These are phyloP conservation scores for thale cress (Arabidopsis thaliana) DNA, from an alignment of 345 rosid genomes.

Conservation along the genomic window DNA sequence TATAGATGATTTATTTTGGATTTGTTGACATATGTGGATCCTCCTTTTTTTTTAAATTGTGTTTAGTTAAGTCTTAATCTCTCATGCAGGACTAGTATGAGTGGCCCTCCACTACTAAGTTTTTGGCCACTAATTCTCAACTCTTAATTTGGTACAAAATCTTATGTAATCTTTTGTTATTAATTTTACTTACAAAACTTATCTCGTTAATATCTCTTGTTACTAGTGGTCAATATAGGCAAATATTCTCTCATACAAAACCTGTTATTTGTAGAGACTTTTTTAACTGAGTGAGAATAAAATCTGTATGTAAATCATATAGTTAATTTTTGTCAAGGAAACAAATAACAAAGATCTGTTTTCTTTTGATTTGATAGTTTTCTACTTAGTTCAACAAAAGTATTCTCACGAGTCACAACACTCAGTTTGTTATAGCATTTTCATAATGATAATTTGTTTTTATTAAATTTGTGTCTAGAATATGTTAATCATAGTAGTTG, in stretches of 20 bases:
- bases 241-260: too few species aligned
- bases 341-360: neutral
- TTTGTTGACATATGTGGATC: neutral
- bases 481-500: too few species aligned
- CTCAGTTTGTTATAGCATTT: too few species aligned
- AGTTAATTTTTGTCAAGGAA: neutral
- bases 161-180: neutral
- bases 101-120: constrained; percentile 37
- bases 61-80: neutral
- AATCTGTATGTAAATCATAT: neutral
- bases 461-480: too few species aligned
- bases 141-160: constrained; percentile 14
- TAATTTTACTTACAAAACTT: too few species aligned
- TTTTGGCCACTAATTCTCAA: constrained; percentile 17
- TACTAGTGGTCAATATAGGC: too few species aligned
- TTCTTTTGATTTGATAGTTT: neutral
- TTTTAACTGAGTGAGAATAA: neutral
- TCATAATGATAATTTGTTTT: too few species aligned
- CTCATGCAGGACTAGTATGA: constrained; percentile 8
- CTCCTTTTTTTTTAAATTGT: neutral
- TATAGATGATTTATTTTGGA: neutral
- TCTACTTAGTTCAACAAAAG: neutral
- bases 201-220: too few species aligned
- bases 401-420: too few species aligned
- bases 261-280: neutral